These are phyloP conservation scores for Euphorbia neoarborescens DNA, from an alignment of 441 rosid genomes.

Conservation along the genomic window DNA sequence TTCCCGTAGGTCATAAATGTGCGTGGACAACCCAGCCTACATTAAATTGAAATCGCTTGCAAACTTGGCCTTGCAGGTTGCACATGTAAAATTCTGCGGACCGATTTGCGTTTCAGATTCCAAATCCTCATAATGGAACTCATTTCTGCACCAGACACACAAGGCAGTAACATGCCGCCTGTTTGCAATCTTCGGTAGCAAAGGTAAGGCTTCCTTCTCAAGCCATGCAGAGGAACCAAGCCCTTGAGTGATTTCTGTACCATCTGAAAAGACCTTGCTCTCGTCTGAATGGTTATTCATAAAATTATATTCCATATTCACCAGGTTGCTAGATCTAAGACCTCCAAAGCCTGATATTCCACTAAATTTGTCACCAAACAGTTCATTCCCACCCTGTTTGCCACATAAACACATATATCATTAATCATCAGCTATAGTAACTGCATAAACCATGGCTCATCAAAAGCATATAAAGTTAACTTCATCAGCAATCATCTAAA, in stretches of 20 bases:
- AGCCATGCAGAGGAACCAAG: conserved; percentile 35
- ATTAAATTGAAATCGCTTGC: conserved; percentile 25
- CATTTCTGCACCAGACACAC: conserved; percentile 45
- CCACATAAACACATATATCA: neutral
- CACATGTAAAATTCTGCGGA: conserved; percentile 31
- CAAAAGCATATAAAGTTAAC: neutral
- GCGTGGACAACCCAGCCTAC: conserved; percentile 16
- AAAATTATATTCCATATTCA: conserved; percentile 38
- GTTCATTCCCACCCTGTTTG: conserved; percentile 36
- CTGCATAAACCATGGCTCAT: neutral
- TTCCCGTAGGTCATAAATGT: conserved; percentile 3
- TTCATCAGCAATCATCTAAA: neutral
- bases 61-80: conserved; percentile 39
- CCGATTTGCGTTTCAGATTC: conserved; percentile 29
- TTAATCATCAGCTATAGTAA: conserved; percentile 5
- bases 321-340: conserved; percentile 28
- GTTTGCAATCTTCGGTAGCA: conserved; percentile 35
- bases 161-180: conserved; percentile 23
- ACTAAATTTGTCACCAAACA: conserved; percentile 27
- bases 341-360: conserved; percentile 28
- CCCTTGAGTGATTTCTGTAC: conserved; percentile 28
- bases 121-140: conserved; percentile 29
- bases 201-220: conserved; percentile 43
- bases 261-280: conserved; percentile 25
- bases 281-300: conserved; percentile 26